Evolutionary conservation across 1,139 yeast species (phyloP).

Genomic region (Yamadazyma buinensis): DNA sequence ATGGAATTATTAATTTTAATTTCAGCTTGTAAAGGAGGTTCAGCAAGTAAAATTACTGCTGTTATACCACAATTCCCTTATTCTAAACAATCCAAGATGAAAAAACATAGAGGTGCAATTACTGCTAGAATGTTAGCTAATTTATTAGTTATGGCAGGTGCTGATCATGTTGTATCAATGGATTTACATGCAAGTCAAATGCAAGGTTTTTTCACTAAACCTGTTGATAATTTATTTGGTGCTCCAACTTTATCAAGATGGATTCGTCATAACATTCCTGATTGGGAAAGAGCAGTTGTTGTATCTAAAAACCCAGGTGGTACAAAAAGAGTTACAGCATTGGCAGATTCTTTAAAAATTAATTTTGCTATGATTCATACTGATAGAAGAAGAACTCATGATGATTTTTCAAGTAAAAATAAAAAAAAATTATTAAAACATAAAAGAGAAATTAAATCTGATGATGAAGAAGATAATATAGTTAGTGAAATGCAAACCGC

Average conservation of each 20-base stretch:
- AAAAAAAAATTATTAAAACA: conserved; percentile 34
- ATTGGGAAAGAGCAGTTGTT: conserved; percentile 77
- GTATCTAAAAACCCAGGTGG: conserved; percentile 99
- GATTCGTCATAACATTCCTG: conserved; percentile 87
- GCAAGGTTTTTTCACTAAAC: conserved; percentile 98
- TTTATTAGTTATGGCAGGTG: conserved; percentile 94
- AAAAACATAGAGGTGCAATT: conserved; percentile 96
- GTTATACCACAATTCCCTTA: conserved; percentile 97
- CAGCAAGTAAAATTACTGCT: conserved; percentile 95
- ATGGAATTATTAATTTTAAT: conserved; percentile 94
- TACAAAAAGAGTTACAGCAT: conserved; percentile 93
- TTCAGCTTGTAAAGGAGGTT: conserved; percentile 95
- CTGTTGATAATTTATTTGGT: conserved; percentile 93
- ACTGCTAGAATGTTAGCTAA: conserved; percentile 99
- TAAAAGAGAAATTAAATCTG: conserved; percentile 17
- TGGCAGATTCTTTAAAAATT: conserved; percentile 92
- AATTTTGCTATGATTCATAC: conserved; percentile 99
- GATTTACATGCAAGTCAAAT: conserved; percentile 97
- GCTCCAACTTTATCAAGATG: conserved; percentile 96
- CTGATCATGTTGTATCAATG: conserved; percentile 98
- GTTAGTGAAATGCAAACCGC: conserved; percentile 93
- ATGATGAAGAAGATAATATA: conserved; percentile 56
- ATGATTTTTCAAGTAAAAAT: conserved; percentile 46
- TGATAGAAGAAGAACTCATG: conserved; percentile 88
- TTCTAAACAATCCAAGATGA: conserved; percentile 96